Percentiles rank a stretch among this genome's conserved stretches.
Conservation (phyloP, 306 rosid genomes). For the Lablab purpureus region DNA sequence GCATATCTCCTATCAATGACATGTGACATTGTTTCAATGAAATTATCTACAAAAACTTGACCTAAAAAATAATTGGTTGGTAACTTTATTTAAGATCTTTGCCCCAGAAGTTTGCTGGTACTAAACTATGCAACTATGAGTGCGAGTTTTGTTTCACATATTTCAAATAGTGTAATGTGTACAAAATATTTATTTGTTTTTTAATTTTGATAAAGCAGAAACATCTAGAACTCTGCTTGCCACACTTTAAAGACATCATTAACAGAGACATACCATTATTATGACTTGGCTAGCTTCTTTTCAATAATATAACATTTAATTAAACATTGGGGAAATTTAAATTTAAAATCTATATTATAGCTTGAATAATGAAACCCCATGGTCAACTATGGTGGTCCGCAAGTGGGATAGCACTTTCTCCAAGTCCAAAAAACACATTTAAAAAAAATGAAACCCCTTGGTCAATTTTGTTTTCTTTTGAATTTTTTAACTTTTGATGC, state of each 20-base stretch:
- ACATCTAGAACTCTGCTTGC: neutral
- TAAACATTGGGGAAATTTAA: neutral
- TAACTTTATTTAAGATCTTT: neutral
- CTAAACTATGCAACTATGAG: neutral
- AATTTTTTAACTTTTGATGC: no score
- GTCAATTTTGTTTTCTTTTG: no score
- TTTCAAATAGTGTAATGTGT: neutral
- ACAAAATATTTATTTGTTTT: neutral
- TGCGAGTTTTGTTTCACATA: no score
- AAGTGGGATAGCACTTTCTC: slow-evolving; percentile 8
- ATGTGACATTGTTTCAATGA: neutral
- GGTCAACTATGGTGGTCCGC: neutral
- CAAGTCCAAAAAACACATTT: neutral
- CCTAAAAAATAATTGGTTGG: neutral
- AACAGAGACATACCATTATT: neutral
- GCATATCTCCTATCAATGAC: no score
- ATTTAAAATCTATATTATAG: neutral
- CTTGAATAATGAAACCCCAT: neutral
- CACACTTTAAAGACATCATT: slow-evolving; percentile 15
- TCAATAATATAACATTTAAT: neutral
- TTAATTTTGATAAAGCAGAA: neutral
- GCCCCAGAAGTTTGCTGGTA: neutral
- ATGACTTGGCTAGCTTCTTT: neutral
- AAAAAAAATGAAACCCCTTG: no score
- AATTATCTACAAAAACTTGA: neutral